A percentile compares a stretch with the other conserved stretches of the same genome.
Conservation (phyloP, 768 basidiomycete genomes). For the Mycena epipterygia region DNA sequence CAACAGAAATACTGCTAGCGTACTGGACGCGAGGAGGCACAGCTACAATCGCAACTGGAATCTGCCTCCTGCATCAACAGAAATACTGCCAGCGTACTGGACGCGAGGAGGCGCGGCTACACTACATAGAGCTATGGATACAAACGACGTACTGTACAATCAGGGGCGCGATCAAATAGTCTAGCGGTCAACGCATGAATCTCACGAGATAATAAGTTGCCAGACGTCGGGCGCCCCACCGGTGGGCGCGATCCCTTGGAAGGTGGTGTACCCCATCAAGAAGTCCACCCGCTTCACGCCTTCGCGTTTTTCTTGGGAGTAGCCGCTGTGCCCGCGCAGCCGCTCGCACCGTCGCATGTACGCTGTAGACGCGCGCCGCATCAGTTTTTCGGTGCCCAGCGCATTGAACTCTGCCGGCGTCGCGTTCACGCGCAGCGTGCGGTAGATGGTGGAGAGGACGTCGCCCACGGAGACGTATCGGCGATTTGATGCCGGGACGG, state of each 20-base stretch:
- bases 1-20: constrained; percentile 22
- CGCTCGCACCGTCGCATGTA: constrained; percentile 19
- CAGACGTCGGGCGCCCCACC: constrained; percentile 23
- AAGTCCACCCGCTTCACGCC: constrained; percentile 25
- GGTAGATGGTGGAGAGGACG: constrained; percentile 19
- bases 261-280: constrained; percentile 29
- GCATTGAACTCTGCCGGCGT: constrained; percentile 24
- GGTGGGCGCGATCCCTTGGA: constrained; percentile 26
- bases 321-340: constrained; percentile 18
- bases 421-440: constrained; percentile 25
- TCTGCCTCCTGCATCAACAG: constrained; percentile 26
- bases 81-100: constrained; percentile 26
- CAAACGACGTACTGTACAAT: constrained; percentile 22
- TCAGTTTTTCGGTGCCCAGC: constrained; percentile 22
- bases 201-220: constrained; percentile 23
- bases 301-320: constrained; percentile 20
- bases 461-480: constrained; percentile 21
- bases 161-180: constrained; percentile 18
- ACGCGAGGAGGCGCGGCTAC: constrained; percentile 17
- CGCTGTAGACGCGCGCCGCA: constrained; percentile 19
- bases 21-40: constrained; percentile 16
- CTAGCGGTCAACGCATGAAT: constrained; percentile 22
- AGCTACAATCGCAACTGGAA: constrained; percentile 18
- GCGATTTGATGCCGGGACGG: constrained; percentile 21
- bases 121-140: constrained; percentile 25